phyloP scores from a whole-genome alignment of 805 yeast genomes.

The Candida palmyrensis region DNA sequence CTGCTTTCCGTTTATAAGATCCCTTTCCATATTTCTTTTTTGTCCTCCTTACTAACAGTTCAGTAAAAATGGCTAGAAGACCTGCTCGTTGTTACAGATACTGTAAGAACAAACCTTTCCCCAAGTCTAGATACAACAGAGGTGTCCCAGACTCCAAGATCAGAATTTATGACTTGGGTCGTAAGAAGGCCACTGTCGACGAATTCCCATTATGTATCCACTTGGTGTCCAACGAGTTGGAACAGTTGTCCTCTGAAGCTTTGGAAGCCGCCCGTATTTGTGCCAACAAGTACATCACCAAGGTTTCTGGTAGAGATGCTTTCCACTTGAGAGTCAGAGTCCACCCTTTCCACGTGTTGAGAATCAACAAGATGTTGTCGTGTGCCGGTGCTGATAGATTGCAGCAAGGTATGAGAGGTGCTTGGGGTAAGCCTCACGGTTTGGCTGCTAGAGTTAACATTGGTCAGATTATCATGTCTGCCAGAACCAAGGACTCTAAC shows the following conservation, averaged over 20 bases:
- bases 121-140: slow-evolving; percentile 99
- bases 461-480: slow-evolving; percentile 97
- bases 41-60: slow-evolving; percentile 3
- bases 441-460: slow-evolving; percentile 98
- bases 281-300: slow-evolving; percentile 99
- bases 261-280: slow-evolving; percentile 99
- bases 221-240: slow-evolving; percentile 98
- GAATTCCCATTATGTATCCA: slow-evolving; percentile 99
- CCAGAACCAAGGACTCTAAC: slow-evolving; percentile 98
- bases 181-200: slow-evolving; percentile 99
- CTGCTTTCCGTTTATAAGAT: too few species aligned
- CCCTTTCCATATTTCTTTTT: slow-evolving; percentile 25
- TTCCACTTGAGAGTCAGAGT: slow-evolving; percentile 99
- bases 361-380: slow-evolving; percentile 99
- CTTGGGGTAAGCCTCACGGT: slow-evolving; percentile 99
- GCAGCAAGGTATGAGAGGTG: slow-evolving; percentile 99
- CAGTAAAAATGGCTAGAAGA: slow-evolving; percentile 93
- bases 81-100: slow-evolving; percentile 99
- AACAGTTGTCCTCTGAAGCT: slow-evolving; percentile 99
- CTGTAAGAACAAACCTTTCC: slow-evolving; percentile 99
- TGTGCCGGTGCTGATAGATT: slow-evolving; percentile 99
- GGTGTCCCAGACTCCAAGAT: slow-evolving; percentile 99
- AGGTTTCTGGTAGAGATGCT: slow-evolving; percentile 95
- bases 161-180: slow-evolving; percentile 98
- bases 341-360: slow-evolving; percentile 99